Base-by-base conservation (phyloP, 2,329 filamentous ascomycete genomes). In the Aotearoamyces nothofagi region DNA sequence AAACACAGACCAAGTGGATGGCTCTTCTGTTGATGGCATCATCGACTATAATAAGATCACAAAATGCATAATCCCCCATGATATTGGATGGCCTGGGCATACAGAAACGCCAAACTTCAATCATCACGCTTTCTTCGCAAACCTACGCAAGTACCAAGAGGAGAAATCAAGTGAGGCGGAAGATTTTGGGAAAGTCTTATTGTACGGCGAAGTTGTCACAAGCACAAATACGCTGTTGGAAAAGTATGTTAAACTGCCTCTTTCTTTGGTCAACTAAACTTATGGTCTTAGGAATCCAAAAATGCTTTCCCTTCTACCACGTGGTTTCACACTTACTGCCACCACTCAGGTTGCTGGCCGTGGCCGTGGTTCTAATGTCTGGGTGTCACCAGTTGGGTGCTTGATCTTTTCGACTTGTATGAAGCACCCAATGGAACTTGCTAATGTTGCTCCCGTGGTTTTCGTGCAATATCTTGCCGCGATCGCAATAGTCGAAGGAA, bases 391-490 rank as follows among this genome's bases (percentile, higher is more conserved):
- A 1, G 69, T 80, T 0, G 90, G 90, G 1, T 73, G 72, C 19
- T 63, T 96, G 5, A 78, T 94, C 50, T 90, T 92, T 56, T 93
- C 83, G 7, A 83, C 78, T 1, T 72, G 92, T 22, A 71, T 98
- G 39, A 80, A 82, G 37, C 90, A 98, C 53, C 69, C 79, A 1
- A 69, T 80, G 16, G 62, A 77, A 16, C 66, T 90, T 6, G 76
- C 74, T 6, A 60, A 66, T 24, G 69, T 63, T 2, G 78, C 80
- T 0, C 86, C 90, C 0, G 76, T 96, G 7, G 76, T 94, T 1
- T 96, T 98, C 52, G 64, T 96, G 15, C 90, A 96, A 52, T 98
- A 98, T 49, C 66, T 98, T 9, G 75, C 83, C 0, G 86, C 84
- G 1, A 69, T 98, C 25, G 86, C 90, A 22, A 78, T 87, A 23